Percentiles rank a stretch among this genome's conserved stretches.
Conservation (phyloP, 78 protist genomes). For the Dictyostelium capitatum region DNA sequence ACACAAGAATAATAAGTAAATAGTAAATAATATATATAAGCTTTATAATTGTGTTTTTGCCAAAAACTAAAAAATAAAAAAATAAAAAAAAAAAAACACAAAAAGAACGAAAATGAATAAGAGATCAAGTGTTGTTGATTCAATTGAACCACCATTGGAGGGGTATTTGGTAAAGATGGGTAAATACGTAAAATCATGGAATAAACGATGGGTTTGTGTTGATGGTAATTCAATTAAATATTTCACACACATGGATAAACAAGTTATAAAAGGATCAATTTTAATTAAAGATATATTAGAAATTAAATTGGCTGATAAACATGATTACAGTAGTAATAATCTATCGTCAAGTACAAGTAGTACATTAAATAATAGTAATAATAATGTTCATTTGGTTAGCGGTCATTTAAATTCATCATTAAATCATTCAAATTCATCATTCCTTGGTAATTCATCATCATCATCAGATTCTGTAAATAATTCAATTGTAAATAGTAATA, state of each 20-base stretch:
- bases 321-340: neutral
- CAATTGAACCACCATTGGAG: conserved; percentile 32
- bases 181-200: conserved; percentile 60
- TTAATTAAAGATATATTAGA: conserved; percentile 12
- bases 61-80: neutral
- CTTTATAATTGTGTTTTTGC: too few relatives aligned
- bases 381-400: neutral
- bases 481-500: conserved; percentile 34
- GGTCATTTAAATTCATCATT: neutral
- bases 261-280: conserved; percentile 26
- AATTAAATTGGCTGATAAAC: conserved; percentile 9
- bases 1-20: too few relatives aligned
- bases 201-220: conserved; percentile 53
- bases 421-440: conserved; percentile 1
- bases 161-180: conserved; percentile 31
- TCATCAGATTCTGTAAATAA: conserved; percentile 12
- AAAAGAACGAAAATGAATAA: neutral
- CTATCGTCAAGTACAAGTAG: neutral
- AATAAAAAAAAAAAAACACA: neutral
- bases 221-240: conserved; percentile 52
- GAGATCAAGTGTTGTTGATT: neutral
- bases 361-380: neutral
- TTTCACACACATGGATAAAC: conserved; percentile 18
- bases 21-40: too few relatives aligned
- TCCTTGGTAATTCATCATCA: neutral